These are phyloP conservation scores for Paecilomyces dactylethromorphus DNA, from an alignment of 2,329 filamentous ascomycete genomes.

Conservation along the genomic window DNA sequence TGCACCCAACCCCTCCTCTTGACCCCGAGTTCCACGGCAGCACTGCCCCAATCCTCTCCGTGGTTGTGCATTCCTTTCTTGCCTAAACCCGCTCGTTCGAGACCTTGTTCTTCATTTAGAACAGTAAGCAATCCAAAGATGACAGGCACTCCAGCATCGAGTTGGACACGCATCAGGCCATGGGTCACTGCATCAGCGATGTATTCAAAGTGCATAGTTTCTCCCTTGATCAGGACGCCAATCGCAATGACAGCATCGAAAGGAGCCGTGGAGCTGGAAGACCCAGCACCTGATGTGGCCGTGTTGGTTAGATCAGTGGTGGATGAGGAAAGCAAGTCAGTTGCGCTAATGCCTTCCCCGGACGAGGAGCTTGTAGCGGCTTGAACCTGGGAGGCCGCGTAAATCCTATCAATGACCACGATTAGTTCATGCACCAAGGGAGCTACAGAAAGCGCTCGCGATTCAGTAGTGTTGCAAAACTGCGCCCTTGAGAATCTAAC, in stretches of 20 bases:
- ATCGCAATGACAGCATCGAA: slow-evolving; percentile 96
- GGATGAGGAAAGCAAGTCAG: slow-evolving; percentile 55
- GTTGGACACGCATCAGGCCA: slow-evolving; percentile 87
- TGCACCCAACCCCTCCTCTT: slow-evolving; percentile 80
- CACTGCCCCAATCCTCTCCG: slow-evolving; percentile 91
- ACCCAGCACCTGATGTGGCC: slow-evolving; percentile 28
- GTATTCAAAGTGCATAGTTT: slow-evolving; percentile 99
- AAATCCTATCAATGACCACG: slow-evolving; percentile 51
- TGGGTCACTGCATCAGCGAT: slow-evolving; percentile 87
- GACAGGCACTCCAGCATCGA: slow-evolving; percentile 82
- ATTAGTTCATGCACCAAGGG: background rate
- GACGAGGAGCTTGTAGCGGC: slow-evolving; percentile 50
- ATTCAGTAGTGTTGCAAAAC: background rate
- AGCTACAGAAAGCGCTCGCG: background rate
- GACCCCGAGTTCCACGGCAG: slow-evolving; percentile 86
- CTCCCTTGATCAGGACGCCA: slow-evolving; percentile 94
- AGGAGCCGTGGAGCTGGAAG: slow-evolving; percentile 42
- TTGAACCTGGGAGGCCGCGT: slow-evolving; percentile 80
- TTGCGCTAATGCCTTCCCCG: slow-evolving; percentile 36
- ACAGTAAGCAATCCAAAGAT: slow-evolving; percentile 90
- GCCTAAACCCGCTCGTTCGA: slow-evolving; percentile 71
- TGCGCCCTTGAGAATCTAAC: slow-evolving; percentile 39
- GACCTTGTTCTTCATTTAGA: slow-evolving; percentile 78
- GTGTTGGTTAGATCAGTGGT: slow-evolving; percentile 59
- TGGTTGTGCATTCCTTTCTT: slow-evolving; percentile 68